phyloP scores from a whole-genome alignment of 2,329 filamentous ascomycete genomes.

The Beauveria pseudobassiana region DNA sequence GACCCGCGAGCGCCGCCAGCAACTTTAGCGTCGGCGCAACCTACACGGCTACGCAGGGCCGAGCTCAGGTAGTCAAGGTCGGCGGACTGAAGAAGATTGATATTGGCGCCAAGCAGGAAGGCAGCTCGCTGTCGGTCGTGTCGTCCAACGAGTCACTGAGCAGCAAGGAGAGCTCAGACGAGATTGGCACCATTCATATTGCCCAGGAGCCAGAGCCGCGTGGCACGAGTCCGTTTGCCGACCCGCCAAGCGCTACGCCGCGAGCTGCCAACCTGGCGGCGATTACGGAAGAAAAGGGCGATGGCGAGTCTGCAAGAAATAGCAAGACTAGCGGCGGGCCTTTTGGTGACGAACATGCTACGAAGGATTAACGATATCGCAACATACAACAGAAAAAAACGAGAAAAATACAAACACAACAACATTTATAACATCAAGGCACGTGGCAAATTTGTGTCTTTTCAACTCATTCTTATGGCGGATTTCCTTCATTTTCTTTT shows the following conservation, averaged over 20 bases:
- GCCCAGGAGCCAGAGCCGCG: conserved; percentile 36
- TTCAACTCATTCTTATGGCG: not conserved
- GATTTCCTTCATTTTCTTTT: not conserved
- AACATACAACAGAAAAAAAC: not conserved
- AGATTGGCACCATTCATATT: conserved; percentile 39
- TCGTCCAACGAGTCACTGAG: conserved; percentile 14
- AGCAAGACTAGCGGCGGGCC: conserved; percentile 35
- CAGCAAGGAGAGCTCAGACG: conserved; percentile 16
- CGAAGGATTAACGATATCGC: conserved; percentile 33
- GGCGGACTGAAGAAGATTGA: conserved; percentile 42
- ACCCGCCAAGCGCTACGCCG: conserved; percentile 21
- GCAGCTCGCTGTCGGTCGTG: conserved; percentile 19
- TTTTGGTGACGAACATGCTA: conserved; percentile 52
- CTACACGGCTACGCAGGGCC: conserved; percentile 52
- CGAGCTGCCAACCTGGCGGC: conserved; percentile 44
- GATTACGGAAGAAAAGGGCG: conserved; percentile 39
- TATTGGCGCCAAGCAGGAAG: conserved; percentile 30
- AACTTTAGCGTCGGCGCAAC: conserved; percentile 62
- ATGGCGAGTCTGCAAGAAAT: conserved; percentile 25
- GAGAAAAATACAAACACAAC: not conserved
- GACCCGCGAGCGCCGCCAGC: conserved; percentile 47
- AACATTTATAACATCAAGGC: not conserved
- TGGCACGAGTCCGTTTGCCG: conserved; percentile 47
- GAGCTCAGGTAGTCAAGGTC: conserved; percentile 54
- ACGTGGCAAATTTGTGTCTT: not conserved